These are phyloP conservation scores for Macrocybe sp. DNA, from an alignment of 1,284 basidiomycete genomes.

Conservation along the genomic window DNA sequence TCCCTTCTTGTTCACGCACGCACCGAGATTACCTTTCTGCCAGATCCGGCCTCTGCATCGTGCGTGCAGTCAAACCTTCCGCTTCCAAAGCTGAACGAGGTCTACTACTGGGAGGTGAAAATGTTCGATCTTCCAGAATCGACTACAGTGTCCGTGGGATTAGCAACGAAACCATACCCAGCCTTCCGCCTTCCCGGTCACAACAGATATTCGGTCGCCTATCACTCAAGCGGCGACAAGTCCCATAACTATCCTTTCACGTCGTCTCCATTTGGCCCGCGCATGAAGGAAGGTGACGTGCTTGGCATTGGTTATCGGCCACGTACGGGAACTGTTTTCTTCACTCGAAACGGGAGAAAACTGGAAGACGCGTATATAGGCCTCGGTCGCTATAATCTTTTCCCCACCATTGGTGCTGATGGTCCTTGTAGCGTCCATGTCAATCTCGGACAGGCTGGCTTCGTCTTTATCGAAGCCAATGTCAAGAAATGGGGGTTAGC, in stretches of 20 bases:
- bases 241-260: constrained; percentile 98
- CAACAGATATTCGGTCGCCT: constrained; percentile 90
- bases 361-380: constrained; percentile 93
- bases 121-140: constrained; percentile 89
- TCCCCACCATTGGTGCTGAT: constrained; percentile 92
- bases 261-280: constrained; percentile 78
- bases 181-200: constrained; percentile 88
- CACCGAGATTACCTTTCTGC: constrained; percentile 93
- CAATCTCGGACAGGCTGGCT: constrained; percentile 93
- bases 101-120: constrained; percentile 98
- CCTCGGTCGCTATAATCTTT: constrained; percentile 84
- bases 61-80: constrained; percentile 94
- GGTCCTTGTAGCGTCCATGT: constrained; percentile 93
- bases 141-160: constrained; percentile 82
- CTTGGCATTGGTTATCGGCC: constrained; percentile 92
- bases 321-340: constrained; percentile 93
- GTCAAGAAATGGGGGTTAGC: constrained; percentile 98
- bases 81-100: constrained; percentile 92
- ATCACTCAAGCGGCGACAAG: constrained; percentile 96
- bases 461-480: constrained; percentile 97
- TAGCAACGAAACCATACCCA: constrained; percentile 95
- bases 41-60: constrained; percentile 89
- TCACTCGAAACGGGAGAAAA: constrained; percentile 93
- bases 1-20: constrained; percentile 88
- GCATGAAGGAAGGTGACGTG: constrained; percentile 90